A percentile compares a stretch with the other conserved stretches of the same genome.
Conservation (phyloP, 192 early-diverging fungal genomes). For the Haplosporangium gracile region DNA sequence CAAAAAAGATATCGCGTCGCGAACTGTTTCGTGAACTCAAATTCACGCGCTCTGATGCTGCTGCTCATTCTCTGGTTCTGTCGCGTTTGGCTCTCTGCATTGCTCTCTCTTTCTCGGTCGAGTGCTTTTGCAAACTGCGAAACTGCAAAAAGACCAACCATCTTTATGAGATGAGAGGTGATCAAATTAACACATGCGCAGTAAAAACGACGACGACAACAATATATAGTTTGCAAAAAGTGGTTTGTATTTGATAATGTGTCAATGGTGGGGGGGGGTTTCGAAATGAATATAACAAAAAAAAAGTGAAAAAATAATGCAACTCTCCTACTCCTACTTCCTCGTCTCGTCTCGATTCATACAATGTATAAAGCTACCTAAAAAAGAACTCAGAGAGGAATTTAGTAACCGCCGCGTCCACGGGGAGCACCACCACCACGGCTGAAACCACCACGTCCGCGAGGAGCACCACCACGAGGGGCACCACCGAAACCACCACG, state of each 20-base stretch:
- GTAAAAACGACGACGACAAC: neutral
- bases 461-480: slow-evolving; percentile 59
- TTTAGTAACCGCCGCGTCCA: slow-evolving; percentile 6
- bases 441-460: slow-evolving; percentile 63
- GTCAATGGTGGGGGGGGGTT: neutral
- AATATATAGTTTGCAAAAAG: neutral
- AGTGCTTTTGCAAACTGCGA: neutral
- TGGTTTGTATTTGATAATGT: neutral
- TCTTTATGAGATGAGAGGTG: neutral
- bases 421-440: slow-evolving; percentile 6
- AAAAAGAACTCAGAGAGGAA: neutral
- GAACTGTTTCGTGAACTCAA: neutral
- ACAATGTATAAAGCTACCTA: neutral
- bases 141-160: neutral
- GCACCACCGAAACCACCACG: slow-evolving; percentile 57
- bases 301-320: slow-evolving; percentile 13
- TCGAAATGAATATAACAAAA: slow-evolving; percentile 17
- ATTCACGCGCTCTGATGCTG: neutral
- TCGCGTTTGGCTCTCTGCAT: neutral
- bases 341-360: neutral
- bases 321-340: neutral
- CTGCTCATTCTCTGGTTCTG: neutral
- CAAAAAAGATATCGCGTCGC: no score
- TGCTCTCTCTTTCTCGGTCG: neutral
- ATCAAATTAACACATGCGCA: neutral